Base-by-base conservation (phyloP, 2,329 filamentous ascomycete genomes). In the Sporothrix pseudoabietina region DNA sequence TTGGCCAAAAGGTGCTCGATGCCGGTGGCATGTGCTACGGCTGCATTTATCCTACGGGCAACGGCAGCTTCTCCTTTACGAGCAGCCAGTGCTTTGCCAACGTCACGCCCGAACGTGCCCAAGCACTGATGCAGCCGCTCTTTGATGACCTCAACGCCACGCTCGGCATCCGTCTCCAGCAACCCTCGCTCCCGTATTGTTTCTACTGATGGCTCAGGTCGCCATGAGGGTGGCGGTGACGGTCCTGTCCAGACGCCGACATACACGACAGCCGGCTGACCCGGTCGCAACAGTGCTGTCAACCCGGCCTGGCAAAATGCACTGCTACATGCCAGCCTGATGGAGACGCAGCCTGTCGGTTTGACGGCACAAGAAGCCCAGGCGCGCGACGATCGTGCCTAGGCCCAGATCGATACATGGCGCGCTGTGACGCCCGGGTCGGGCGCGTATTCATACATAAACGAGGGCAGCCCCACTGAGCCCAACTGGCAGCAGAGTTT, bases 391-490 rank as follows among this genome's bases (percentile, higher is more conserved):
- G 59, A 32, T 39, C 54, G 54, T 8, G 69, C 77, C 22, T 59
- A 75, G 5, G 26, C 26, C 2, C 73, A 75, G 54, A 75, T 78
- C 59, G 72, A 77, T 26, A 49, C 44, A 1, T 75, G 78, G 16
- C 71, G 76, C 32, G 76, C 76, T 5, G 77, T 79, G 1, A 81
- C 80, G 19, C 79, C 80, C 5, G 79, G 76, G 0, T 76, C 78
- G 3, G 81, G 81, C 0, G 74, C 26, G 26, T 26, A 2, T 1
- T 2, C 79, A 2, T 82, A 83, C 72, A 76, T 82, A 77, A 84
- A 84, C 72, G 83, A 85, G 77, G 82, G 80, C 1, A 84, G 76
- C 81, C 81, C 81, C n/a, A 76, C 74, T 26, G 78, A 83, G 75
- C 78, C 79, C 0, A 65, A 80, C 19, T 83, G 78, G 76, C 78